Conservation (phyloP, 345 rosid species). For the Garcia nutans region DNA sequence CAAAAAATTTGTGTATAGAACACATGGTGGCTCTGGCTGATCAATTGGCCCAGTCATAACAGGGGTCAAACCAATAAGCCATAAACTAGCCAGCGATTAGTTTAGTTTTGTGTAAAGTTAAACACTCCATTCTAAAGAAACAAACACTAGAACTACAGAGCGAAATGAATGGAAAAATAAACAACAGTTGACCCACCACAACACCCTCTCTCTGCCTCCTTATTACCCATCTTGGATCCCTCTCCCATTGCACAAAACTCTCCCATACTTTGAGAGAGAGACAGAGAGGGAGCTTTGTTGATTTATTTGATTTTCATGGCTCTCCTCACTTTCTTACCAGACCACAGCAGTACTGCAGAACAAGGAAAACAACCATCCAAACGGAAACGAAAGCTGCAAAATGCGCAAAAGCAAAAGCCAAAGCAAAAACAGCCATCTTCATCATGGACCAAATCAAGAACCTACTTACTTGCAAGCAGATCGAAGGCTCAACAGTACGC, state of each 20-base stretch:
- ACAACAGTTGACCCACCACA: conserved; percentile 36
- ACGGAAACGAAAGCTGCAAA: conserved; percentile 28
- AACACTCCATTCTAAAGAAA: not conserved
- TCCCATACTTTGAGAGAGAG: not conserved
- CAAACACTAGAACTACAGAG: not conserved
- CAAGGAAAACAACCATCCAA: conserved; percentile 30
- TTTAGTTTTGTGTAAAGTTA: not conserved
- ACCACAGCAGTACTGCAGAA: conserved; percentile 13
- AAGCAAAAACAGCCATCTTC: conserved; percentile 54
- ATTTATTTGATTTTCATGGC: conserved; percentile 46
- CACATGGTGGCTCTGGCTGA: not conserved
- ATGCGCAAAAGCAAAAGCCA: conserved; percentile 39
- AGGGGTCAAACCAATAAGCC: conserved; percentile 1
- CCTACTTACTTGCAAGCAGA: conserved; percentile 80
- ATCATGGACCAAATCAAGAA: conserved; percentile 97
- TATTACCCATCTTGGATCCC: conserved; percentile 47
- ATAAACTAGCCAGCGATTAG: not conserved
- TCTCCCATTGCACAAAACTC: conserved; percentile 22
- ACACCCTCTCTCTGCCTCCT: conserved; percentile 32
- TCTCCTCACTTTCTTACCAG: conserved; percentile 55
- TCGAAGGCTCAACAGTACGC: conserved; percentile 70
- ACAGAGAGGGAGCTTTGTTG: conserved; percentile 15
- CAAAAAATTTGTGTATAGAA: no score
- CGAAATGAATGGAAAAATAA: conserved; percentile 19
- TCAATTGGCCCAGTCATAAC: not conserved